phyloP scores from a whole-genome alignment of 768 basidiomycete genomes.

The Exidia glandulosa region DNA sequence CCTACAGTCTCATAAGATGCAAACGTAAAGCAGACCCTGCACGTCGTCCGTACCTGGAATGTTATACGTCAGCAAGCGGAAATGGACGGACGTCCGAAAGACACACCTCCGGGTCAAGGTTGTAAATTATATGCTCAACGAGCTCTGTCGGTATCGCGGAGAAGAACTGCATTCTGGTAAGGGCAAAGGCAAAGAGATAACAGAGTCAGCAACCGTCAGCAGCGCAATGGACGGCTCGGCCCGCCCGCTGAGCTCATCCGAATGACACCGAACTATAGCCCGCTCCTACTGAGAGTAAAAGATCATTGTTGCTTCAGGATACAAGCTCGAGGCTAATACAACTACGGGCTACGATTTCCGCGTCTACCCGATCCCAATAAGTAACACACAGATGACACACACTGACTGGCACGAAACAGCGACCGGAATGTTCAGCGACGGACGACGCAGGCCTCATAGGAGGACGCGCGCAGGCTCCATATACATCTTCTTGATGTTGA shows the following conservation, averaged over 20 bases:
- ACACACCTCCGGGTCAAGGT: background rate
- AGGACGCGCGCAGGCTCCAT: constrained; percentile 21
- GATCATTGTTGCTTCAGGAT: background rate
- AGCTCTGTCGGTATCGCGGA: background rate
- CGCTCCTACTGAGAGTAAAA: background rate
- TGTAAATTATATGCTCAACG: background rate
- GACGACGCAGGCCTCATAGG: constrained; percentile 10
- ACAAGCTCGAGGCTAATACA: background rate
- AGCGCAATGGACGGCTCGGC: background rate
- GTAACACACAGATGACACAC: background rate
- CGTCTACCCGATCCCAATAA: background rate
- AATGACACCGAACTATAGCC: background rate
- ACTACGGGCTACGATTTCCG: background rate
- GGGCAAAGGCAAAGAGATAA: background rate
- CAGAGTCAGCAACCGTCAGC: background rate
- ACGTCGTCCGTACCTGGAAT: background rate
- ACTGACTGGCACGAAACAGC: too few relatives aligned
- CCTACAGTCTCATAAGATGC: constrained; percentile 9
- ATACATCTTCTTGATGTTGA: constrained; percentile 47
- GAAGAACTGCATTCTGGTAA: background rate
- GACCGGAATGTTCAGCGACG: background rate
- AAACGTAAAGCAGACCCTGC: background rate
- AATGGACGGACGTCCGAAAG: too few relatives aligned
- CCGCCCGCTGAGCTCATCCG: background rate
- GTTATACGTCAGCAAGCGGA: background rate